Evolutionary conservation across 2,329 filamentous ascomycete species (phyloP).

Genomic region (Colletotrichum tamarilloi): DNA sequence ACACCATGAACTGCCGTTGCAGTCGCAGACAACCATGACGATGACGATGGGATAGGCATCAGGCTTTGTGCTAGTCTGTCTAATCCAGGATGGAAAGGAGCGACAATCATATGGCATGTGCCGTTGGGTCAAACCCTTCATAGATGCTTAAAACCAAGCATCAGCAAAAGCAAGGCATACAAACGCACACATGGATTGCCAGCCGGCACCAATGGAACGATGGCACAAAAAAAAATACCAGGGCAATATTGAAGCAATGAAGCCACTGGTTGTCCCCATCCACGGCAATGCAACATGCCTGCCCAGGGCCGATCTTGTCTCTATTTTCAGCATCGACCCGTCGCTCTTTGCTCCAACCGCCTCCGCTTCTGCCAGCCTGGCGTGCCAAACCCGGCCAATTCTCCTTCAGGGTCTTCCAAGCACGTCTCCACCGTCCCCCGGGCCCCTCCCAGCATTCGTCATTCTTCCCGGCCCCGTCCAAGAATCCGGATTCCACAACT

Average conservation of each 20-base stretch:
- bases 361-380: constrained; percentile 12
- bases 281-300: constrained; percentile 26
- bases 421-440: constrained; percentile 9
- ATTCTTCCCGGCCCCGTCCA: constrained; percentile 7
- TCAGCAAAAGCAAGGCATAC: background rate
- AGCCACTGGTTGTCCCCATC: background rate
- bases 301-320: constrained; percentile 27
- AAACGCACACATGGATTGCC: background rate
- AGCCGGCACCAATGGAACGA: background rate
- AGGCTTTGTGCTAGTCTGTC: background rate
- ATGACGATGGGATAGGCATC: constrained; percentile 2
- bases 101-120: background rate
- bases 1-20: constrained; percentile 8
- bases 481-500: constrained; percentile 29
- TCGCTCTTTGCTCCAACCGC: constrained; percentile 5
- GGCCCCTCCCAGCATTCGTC: constrained; percentile 20
- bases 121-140: background rate
- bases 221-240: background rate
- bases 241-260: background rate
- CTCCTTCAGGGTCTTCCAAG: constrained; percentile 31
- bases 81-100: constrained; percentile 4
- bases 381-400: constrained; percentile 10
- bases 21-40: background rate
- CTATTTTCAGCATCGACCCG: constrained; percentile 33
- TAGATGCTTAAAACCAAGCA: constrained; percentile 4